These are phyloP conservation scores for Ajuga chamaepitys DNA, from an alignment of 257 asterid genomes.

Conservation along the genomic window DNA sequence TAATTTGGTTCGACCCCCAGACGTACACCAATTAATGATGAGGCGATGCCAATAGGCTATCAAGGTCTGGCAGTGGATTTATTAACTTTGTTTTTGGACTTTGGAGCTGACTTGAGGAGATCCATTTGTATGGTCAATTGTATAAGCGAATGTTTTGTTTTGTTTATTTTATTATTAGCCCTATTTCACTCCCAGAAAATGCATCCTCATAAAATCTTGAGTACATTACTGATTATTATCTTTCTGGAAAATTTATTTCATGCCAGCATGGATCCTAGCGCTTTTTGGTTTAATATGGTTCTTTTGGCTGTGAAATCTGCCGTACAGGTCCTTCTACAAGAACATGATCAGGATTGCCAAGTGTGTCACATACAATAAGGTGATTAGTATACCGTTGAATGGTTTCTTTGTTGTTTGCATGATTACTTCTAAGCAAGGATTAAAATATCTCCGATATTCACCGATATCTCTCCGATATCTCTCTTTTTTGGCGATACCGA, in stretches of 20 bases:
- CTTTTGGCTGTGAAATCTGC: neutral
- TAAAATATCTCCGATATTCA: too few relatives aligned
- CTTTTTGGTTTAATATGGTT: neutral
- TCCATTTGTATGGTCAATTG: neutral
- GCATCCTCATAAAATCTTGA: neutral
- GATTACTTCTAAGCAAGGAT: neutral
- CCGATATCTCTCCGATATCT: too few relatives aligned
- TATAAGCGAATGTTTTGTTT: neutral
- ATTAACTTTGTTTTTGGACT: neutral
- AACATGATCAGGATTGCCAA: conserved; percentile 80
- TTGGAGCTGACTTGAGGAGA: neutral
- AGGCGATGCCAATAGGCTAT: too few relatives aligned
- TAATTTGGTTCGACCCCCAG: too few relatives aligned
- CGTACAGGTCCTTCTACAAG: conserved; percentile 74
- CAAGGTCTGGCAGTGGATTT: too few relatives aligned
- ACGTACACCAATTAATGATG: too few relatives aligned
- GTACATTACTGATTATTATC: neutral
- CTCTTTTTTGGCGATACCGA: too few relatives aligned
- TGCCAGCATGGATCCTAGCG: neutral
- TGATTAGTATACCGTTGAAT: conserved; percentile 12
- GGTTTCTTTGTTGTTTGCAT: neutral
- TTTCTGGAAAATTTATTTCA: neutral
- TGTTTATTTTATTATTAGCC: neutral
- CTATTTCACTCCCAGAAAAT: neutral
- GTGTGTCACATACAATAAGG: conserved; percentile 93